These are phyloP conservation scores for Auriscalpium microsporum DNA, from an alignment of 768 basidiomycete genomes.

Conservation along the genomic window DNA sequence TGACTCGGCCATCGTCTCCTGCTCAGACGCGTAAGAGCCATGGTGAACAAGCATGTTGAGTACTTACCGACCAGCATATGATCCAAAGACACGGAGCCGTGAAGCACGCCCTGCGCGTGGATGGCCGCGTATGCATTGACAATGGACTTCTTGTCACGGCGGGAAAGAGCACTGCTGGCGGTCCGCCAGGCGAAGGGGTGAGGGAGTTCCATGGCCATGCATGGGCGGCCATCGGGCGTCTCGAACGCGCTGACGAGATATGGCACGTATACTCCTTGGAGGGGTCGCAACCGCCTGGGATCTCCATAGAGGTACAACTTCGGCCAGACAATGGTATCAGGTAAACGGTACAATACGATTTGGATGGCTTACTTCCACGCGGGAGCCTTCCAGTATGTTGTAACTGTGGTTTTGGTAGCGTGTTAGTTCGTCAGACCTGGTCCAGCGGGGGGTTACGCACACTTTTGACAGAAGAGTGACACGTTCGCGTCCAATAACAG, in stretches of 20 bases:
- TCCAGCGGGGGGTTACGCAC: not conserved
- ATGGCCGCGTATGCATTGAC: slow-evolving; percentile 41
- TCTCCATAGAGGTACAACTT: slow-evolving; percentile 47
- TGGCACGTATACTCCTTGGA: slow-evolving; percentile 50
- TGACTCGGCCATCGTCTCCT: slow-evolving; percentile 33
- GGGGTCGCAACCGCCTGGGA: slow-evolving; percentile 34
- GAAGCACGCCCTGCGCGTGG: slow-evolving; percentile 26
- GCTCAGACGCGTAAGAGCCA: not conserved
- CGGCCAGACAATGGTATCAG: not conserved
- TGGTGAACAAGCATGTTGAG: not conserved
- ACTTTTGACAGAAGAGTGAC: not conserved
- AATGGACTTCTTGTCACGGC: slow-evolving; percentile 40
- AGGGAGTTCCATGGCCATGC: slow-evolving; percentile 46
- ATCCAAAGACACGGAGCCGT: slow-evolving; percentile 21
- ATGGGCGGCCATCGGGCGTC: slow-evolving; percentile 27
- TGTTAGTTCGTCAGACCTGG: too few relatives aligned
- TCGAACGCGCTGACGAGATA: slow-evolving; percentile 43
- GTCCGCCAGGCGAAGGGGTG: slow-evolving; percentile 54
- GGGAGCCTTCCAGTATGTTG: too few relatives aligned
- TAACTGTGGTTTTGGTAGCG: too few relatives aligned
- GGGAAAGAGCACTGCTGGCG: slow-evolving; percentile 48
- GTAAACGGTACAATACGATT: too few relatives aligned
- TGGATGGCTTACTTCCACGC: too few relatives aligned
- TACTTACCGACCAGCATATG: slow-evolving; percentile 41
- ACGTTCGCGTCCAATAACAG: not conserved